Conservation (phyloP, 1,139 yeast genomes). For the Yamadazyma friedrichii region DNA sequence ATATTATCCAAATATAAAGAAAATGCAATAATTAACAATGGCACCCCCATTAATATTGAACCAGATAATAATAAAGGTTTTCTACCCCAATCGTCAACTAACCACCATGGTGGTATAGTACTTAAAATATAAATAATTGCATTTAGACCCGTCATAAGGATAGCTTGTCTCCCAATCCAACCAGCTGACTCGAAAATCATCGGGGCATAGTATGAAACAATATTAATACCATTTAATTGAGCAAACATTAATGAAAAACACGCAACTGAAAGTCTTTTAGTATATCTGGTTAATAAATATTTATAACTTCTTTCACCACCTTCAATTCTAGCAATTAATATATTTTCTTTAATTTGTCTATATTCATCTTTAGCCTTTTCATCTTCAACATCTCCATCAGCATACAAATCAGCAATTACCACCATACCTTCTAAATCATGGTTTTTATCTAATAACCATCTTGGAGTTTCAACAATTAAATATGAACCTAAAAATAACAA, state of each 20-base stretch:
- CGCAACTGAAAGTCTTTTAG: conserved; percentile 80
- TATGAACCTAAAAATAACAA: conserved; percentile 70
- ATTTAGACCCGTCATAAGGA: conserved; percentile 91
- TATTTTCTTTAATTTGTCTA: conserved; percentile 44
- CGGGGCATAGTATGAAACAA: conserved; percentile 91
- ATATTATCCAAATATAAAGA: conserved; percentile 59
- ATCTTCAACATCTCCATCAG: conserved; percentile 55
- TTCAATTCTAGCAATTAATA: conserved; percentile 66
- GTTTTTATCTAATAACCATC: conserved; percentile 87
- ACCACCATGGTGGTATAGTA: conserved; percentile 88
- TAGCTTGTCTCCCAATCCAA: conserved; percentile 85
- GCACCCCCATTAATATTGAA: conserved; percentile 72
- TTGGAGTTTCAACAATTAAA: conserved; percentile 81
- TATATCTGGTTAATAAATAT: conserved; percentile 63
- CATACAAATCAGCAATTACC: conserved; percentile 46
- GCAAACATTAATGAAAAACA: conserved; percentile 92
- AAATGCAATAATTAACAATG: conserved; percentile 65
- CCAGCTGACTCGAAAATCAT: conserved; percentile 94
- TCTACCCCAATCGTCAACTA: conserved; percentile 90
- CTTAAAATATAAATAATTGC: conserved; percentile 70
- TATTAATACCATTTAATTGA: conserved; percentile 89
- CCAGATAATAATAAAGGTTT: conserved; percentile 79
- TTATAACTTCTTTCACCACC: conserved; percentile 66
- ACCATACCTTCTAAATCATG: conserved; percentile 81
- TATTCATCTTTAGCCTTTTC: conserved; percentile 59